Base-by-base conservation (phyloP, 495 filamentous ascomycete species). In the Letharia columbiana region DNA sequence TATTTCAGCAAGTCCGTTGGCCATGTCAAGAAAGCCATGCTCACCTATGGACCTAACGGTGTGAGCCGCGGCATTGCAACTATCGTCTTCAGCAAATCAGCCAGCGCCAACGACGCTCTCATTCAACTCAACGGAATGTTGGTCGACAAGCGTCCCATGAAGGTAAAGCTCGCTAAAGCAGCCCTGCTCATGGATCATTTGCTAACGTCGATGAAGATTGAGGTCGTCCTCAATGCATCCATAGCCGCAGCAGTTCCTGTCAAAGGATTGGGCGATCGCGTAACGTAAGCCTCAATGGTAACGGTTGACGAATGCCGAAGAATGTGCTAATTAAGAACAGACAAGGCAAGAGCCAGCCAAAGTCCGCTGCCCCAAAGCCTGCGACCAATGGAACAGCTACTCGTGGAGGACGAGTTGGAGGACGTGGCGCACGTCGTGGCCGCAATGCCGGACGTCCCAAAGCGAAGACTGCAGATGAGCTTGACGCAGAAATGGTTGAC, bases 401-500 rank as follows among this genome's bases (percentile, higher is more conserved):
- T 33, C 73, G 77, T 54, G 80, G 78, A 64, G 79, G 79, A 70
- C 50, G 57, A 40, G 37, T 78, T 68, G 73, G 78, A 59, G 82
- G 83, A 69, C 76, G 78, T 66, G 78, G 76, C 61, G 69, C 63
- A 49, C 76, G 81, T 54, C 71, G 72, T 41, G 78, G 75, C 47
- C 83, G 84, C 64, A 84, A 77, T 69, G 75, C 80, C 67, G 74
- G 73, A 63, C 89, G 90, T 61, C 84, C 85, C 9, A 96, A 95
- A 86, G 82, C 82, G 63, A 96, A 96, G 86, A 92, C 90, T 15
- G 84, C 86, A 4, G 92, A 96, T 74, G 91, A 97, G 78, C 82
- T 97, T 15, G 92, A 97, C 74, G 90, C 89, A 11, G 92, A 97
- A 71, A 96, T 97, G 92, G 83, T 83, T 10, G 92, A 97, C 71